Percentiles rank a stretch among this genome's conserved stretches.
Evolutionary conservation across 1,284 basidiomycete species (phyloP).

Genomic region (Heterobasidion parviporum): DNA sequence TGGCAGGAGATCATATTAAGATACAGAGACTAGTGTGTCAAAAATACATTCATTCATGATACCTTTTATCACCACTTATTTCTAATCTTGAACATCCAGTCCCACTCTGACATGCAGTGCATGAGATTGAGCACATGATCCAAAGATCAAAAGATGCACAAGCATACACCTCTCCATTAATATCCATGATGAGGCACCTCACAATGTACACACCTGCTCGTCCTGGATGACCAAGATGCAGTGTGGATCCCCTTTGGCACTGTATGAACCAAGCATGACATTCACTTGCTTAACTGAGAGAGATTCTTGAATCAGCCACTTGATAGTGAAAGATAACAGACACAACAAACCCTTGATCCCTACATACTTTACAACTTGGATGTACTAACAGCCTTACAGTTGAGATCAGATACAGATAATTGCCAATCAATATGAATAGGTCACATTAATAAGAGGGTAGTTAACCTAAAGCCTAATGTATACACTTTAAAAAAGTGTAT

Average conservation of each 20-base stretch:
- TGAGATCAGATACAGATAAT: slow-evolving; percentile 4
- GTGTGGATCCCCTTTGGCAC: slow-evolving; percentile 56
- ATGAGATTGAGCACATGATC: too few species aligned
- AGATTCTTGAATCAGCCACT: background rate
- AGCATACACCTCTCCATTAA: slow-evolving; percentile 70
- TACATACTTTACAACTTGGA: slow-evolving; percentile 76
- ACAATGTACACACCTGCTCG: slow-evolving; percentile 75
- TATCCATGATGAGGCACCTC: slow-evolving; percentile 74
- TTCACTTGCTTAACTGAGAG: slow-evolving; percentile 76
- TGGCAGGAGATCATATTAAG: too few species aligned
- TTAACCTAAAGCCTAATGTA: slow-evolving; percentile 77
- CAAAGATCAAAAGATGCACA: slow-evolving; percentile 34
- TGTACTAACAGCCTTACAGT: slow-evolving; percentile 68
- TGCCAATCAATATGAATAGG: slow-evolving; percentile 11
- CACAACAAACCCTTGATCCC: slow-evolving; percentile 51
- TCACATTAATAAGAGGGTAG: slow-evolving; percentile 77
- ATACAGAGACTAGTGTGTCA: background rate
- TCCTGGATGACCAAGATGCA: slow-evolving; percentile 69
- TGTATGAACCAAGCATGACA: slow-evolving; percentile 87
- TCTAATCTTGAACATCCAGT: slow-evolving; percentile 74
- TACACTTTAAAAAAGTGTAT: slow-evolving; percentile 38
- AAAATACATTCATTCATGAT: background rate
- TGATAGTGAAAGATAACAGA: background rate
- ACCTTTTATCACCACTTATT: slow-evolving; percentile 61
- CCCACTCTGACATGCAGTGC: slow-evolving; percentile 47